Evolutionary conservation across 306 rosid species (phyloP).

Genomic region (Gleditsia sinensis): DNA sequence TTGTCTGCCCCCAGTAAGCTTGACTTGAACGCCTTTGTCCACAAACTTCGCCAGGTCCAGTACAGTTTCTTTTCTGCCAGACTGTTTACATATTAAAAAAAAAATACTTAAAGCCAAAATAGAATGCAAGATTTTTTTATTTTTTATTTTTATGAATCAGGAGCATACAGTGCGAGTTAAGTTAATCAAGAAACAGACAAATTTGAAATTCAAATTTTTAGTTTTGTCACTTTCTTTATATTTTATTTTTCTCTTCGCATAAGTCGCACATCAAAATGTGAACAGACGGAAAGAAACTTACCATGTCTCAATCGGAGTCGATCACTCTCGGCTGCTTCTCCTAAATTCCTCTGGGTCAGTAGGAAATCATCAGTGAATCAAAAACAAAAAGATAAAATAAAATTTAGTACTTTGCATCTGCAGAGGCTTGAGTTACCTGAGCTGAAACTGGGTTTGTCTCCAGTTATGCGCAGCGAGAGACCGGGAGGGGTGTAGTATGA

Average conservation of each 20-base stretch:
- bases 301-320: not conserved
- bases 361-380: not conserved
- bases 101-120: not conserved
- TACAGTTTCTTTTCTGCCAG: conserved; percentile 86
- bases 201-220: not conserved
- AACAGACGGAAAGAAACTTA: not conserved
- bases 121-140: not conserved
- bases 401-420: not conserved
- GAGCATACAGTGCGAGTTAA: not conserved
- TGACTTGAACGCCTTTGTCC: conserved; percentile 90
- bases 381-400: not conserved
- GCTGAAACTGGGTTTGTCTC: not conserved
- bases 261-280: not conserved
- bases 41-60: conserved; percentile 90
- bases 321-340: not conserved
- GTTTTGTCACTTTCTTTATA: not conserved
- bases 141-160: not conserved
- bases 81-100: conserved; percentile 37
- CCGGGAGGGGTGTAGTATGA: not conserved
- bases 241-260: not conserved
- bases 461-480: not conserved
- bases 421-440: not conserved
- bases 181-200: not conserved
- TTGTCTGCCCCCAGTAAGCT: conserved; percentile 95
- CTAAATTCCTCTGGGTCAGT: not conserved